Evolutionary conservation across 768 basidiomycete species (phyloP), one percentile per base, ranked within the genome.

Genomic region (Trametes cingulata): DNA sequence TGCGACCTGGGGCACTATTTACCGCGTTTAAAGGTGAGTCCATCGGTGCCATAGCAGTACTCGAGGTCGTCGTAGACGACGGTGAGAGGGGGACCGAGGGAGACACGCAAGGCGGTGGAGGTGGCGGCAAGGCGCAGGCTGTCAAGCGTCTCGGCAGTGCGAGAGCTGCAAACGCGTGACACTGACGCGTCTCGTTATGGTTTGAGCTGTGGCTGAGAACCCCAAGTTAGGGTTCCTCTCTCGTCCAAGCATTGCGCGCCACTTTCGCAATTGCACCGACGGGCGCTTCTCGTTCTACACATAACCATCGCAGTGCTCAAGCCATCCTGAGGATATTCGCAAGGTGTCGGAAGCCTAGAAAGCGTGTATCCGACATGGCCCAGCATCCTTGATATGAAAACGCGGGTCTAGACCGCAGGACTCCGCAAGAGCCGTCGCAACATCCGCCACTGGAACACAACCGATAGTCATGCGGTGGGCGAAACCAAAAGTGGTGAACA

Each of bases 21-120:
- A 63, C 66, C 59, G 64, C 61, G 36, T 65, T 65, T 33, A 67
- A 49, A 6, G 63, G 63, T 19, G 66, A 65, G 42, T 60, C 57
- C 51, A 62, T 60, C 2, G 61, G 56, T 17, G 65, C 60, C 62
- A 64, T 64, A 6, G 40, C 47, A 33, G 19, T 3, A 9, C 6
- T 20, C 20, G 10, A 33, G 29, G 29, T 29, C 45, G 14, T 20
- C 20, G 33, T 36, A 22, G 43, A 36, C 7, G 50, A 20, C 15
- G 40, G 39, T 17, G n/a, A 25, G 37, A 19, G 42, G 52, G 3
- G 45, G 19, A 40, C 13, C 19, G 37, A 19, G 42, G 29, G 39
- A 29, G 29, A 52, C 35, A 51, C 29, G 47, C 39, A 17, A 46
- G 29, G 22, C 43, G 47, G 50, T 40, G 14, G 53, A 20, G 51